Percentiles rank a stretch among this genome's conserved stretches.
Conservation (phyloP, 768 basidiomycete genomes). For the Cystobasidium tubakii region DNA sequence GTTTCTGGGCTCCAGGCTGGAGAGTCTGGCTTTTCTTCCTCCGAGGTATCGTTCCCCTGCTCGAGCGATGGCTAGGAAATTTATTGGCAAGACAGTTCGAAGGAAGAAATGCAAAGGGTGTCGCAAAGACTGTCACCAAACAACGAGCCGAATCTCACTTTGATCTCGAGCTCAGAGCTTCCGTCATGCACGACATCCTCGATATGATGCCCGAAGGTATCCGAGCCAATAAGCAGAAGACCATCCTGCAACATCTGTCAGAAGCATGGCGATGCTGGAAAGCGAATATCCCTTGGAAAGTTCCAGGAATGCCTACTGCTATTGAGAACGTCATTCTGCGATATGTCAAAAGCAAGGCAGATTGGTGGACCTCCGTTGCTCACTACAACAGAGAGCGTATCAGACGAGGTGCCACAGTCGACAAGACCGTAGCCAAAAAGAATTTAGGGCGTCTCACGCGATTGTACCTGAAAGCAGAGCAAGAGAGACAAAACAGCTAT, state of each 20-base stretch:
- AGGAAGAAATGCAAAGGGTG: constrained; percentile 75
- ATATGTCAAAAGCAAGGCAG: constrained; percentile 98
- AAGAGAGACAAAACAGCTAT: constrained; percentile 96
- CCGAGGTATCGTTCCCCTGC: constrained; percentile 93
- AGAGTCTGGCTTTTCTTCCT: constrained; percentile 99
- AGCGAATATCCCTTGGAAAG: constrained; percentile 90
- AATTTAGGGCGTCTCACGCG: constrained; percentile 96
- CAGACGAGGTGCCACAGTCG: constrained; percentile 89
- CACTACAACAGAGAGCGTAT: constrained; percentile 98
- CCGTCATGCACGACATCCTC: constrained; percentile 99
- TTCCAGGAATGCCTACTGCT: constrained; percentile 97
- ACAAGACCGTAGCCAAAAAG: constrained; percentile 99
- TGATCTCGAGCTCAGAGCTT: constrained; percentile 91
- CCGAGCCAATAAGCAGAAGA: constrained; percentile 99
- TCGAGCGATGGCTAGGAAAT: constrained; percentile 97
- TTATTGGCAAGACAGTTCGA: constrained; percentile 97
- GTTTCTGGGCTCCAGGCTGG: constrained; percentile 99
- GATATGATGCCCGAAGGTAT: constrained; percentile 99
- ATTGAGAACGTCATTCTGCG: constrained; percentile 98
- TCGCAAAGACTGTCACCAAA: constrained; percentile 97
- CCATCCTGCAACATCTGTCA: constrained; percentile 92
- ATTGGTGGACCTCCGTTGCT: constrained; percentile 98
- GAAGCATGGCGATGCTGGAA: constrained; percentile 89
- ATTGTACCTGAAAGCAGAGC: constrained; percentile 95
- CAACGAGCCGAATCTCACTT: constrained; percentile 98